These are phyloP conservation scores for Parathielavia appendiculata DNA, from an alignment of 495 filamentous ascomycete species.

Conservation along the genomic window DNA sequence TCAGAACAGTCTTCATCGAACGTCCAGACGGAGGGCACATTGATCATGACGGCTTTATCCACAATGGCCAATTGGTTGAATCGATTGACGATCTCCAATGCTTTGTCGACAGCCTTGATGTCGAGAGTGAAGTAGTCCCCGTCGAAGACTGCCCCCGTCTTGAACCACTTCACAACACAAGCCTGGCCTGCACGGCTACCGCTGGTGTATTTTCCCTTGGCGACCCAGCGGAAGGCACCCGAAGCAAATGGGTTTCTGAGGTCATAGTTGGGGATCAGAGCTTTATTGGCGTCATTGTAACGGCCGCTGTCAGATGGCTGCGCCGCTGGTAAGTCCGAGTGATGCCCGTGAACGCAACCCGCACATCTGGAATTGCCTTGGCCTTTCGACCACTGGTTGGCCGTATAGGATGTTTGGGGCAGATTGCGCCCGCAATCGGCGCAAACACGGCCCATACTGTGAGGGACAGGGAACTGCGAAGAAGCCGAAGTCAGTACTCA, in stretches of 20 bases:
- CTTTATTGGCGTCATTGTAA: slow-evolving; percentile 21
- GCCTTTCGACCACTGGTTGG: slow-evolving; percentile 26
- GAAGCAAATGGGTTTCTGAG: slow-evolving; percentile 27
- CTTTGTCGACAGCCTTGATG: slow-evolving; percentile 32
- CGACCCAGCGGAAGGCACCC: slow-evolving; percentile 33
- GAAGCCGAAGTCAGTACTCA: neutral
- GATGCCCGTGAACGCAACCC: slow-evolving; percentile 27
- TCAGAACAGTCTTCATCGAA: neutral
- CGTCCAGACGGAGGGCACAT: slow-evolving; percentile 30
- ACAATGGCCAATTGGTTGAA: slow-evolving; percentile 33
- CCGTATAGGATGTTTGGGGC: slow-evolving; percentile 26
- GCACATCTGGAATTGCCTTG: slow-evolving; percentile 28
- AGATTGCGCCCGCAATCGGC: slow-evolving; percentile 22
- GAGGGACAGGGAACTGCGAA: neutral
- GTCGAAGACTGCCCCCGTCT: slow-evolving; percentile 27
- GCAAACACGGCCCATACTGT: slow-evolving; percentile 21
- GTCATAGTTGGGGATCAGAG: neutral
- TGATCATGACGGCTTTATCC: slow-evolving; percentile 30
- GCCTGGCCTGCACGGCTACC: slow-evolving; percentile 25
- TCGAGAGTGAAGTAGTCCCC: slow-evolving; percentile 34
- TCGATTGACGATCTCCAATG: slow-evolving; percentile 33
- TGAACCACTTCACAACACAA: slow-evolving; percentile 39
- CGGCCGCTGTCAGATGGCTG: slow-evolving; percentile 24
- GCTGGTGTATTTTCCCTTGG: slow-evolving; percentile 27
- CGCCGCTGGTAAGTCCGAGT: slow-evolving; percentile 1